These are phyloP conservation scores for Lathyrus aphaca DNA, from an alignment of 306 rosid genomes.

Conservation along the genomic window DNA sequence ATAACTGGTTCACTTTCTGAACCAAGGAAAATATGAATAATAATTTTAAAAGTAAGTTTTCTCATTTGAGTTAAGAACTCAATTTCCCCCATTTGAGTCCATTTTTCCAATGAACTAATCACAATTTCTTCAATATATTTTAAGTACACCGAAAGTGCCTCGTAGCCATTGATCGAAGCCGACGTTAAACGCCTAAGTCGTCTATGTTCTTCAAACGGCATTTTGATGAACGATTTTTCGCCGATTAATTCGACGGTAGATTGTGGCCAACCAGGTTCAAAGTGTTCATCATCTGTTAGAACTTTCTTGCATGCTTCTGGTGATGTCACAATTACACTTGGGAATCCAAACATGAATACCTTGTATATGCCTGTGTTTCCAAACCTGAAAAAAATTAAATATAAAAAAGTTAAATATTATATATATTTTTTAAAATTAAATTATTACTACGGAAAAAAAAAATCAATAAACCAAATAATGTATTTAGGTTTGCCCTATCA, in stretches of 20 bases:
- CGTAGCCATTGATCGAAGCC: conserved; percentile 76
- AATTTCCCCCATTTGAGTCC: conserved; percentile 61
- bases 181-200: conserved; percentile 74
- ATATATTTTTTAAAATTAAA: no score
- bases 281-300: conserved; percentile 73
- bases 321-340: conserved; percentile 72
- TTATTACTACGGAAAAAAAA: no score
- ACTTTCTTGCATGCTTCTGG: conserved; percentile 63
- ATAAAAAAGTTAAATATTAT: no score
- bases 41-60: conserved; percentile 63
- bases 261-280: conserved; percentile 73
- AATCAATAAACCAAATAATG: neutral
- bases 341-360: conserved; percentile 72
- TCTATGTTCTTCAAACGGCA: conserved; percentile 69
- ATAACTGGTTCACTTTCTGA: conserved; percentile 55
- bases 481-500: no score
- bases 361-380: conserved; percentile 77
- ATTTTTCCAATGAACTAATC: conserved; percentile 53
- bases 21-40: conserved; percentile 68
- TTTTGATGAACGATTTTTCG: conserved; percentile 64
- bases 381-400: conserved; percentile 45
- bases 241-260: conserved; percentile 75
- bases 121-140: conserved; percentile 56
- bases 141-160: conserved; percentile 61
- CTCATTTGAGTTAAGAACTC: conserved; percentile 67